Evolutionary conservation across 176 grass and related monocot species (phyloP).

Genomic region (Carex scoparia): DNA sequence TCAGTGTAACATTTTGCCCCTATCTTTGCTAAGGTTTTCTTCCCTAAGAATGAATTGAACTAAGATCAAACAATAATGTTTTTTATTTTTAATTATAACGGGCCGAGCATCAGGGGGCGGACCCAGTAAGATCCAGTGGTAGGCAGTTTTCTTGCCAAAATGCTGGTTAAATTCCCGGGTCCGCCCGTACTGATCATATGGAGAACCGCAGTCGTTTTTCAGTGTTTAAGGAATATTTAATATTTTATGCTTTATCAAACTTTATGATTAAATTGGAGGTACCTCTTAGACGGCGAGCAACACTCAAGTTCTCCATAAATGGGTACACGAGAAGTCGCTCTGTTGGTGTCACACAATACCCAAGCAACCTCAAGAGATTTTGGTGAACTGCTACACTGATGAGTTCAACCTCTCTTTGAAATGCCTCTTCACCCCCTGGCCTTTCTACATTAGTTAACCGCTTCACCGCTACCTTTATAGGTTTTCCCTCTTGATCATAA

Average conservation of each 20-base stretch:
- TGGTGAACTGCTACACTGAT: conserved; percentile 36
- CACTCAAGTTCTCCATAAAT: conserved; percentile 46
- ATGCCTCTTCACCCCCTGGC: conserved; percentile 20
- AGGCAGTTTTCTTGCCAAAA: no score
- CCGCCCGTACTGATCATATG: neutral
- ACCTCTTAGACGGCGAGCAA: conserved; percentile 43
- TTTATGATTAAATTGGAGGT: neutral
- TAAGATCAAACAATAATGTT: neutral
- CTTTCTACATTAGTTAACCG: conserved; percentile 18
- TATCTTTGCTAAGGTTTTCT: neutral
- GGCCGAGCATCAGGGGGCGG: no score
- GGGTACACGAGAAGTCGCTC: conserved; percentile 53
- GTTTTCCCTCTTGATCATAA: neutral
- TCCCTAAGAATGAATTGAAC: neutral
- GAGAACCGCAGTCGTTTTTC: neutral
- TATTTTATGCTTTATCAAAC: neutral
- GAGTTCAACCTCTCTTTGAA: conserved; percentile 34
- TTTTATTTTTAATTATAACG: neutral
- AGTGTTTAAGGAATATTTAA: neutral
- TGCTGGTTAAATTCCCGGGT: no score
- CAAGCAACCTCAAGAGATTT: conserved; percentile 36
- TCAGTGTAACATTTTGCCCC: neutral
- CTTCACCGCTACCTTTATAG: conserved; percentile 30
- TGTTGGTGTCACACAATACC: conserved; percentile 36
- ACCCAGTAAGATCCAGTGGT: neutral